phyloP scores from a whole-genome alignment of 1,284 basidiomycete species.

The Uromyces viciae-fabae region DNA sequence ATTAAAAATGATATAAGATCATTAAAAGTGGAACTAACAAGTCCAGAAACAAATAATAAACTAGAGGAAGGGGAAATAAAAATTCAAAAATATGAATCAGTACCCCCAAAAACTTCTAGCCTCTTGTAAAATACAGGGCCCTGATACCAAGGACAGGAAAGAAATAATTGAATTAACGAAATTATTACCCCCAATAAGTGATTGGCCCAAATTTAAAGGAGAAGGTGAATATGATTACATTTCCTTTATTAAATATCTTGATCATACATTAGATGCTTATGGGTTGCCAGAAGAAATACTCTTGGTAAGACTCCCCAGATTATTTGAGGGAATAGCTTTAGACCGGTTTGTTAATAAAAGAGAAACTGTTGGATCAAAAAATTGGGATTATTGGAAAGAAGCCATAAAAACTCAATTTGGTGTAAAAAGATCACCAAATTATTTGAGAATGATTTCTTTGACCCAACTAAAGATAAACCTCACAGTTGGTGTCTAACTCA shows the following conservation, averaged over 20 bases:
- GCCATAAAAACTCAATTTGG: not conserved
- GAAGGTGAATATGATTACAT: not conserved
- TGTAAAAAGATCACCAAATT: not conserved
- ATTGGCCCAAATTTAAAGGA: slow-evolving; percentile 1
- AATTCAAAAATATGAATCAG: no score
- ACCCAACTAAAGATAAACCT: not conserved
- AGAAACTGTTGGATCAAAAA: not conserved
- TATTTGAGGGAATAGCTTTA: not conserved
- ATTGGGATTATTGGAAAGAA: not conserved
- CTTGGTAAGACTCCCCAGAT: not conserved
- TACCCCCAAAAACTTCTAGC: no score
- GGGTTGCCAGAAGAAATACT: not conserved
- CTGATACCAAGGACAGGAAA: no score
- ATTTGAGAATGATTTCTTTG: not conserved
- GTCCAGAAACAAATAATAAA: no score
- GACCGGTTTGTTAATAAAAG: not conserved
- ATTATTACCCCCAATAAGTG: not conserved
- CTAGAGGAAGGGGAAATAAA: no score
- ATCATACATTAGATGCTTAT: not conserved
- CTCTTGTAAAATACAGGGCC: no score
- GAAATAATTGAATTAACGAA: no score
- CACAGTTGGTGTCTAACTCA: slow-evolving; percentile 3
- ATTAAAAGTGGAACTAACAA: no score
- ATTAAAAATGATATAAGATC: no score
- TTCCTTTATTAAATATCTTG: not conserved